Evolutionary conservation across 805 yeast genomes (phyloP), one percentile per base, ranked within the genome.

Genomic region (Sugiyamaella mastotermitis): DNA sequence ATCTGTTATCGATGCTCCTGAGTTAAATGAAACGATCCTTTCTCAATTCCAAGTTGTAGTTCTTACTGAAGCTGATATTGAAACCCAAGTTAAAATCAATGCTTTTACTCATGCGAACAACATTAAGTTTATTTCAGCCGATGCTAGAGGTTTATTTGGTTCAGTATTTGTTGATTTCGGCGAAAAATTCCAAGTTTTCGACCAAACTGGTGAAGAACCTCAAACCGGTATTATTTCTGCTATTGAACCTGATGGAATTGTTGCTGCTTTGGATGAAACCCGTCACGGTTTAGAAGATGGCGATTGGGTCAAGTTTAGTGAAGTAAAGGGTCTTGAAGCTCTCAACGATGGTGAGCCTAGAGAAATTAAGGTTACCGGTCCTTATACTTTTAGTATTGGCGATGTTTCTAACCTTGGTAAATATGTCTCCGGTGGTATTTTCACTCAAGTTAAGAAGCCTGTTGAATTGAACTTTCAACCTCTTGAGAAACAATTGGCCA

Each of bases 221-320:
- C 66, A 68, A 34, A 58, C 78, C 3, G 97, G 98, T 32, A 82
- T 85, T 43, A 84, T 92, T 1, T 83, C 95, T 1, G 95, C 84
- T 56, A 82, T 92, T 44, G 96, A 88, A 56, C 58, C 66, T 8
- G 74, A 84, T 56, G 97, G 97, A 41, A 81, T 87, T 8, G 96
- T 92, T n/a, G 82, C 96, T 15, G 85, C 83, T 69, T 71, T 90
- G 51, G 95, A 83, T 57, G 97, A 86, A 47, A 80, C 76, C 43
- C 79, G 97, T 61, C 99, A 92, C 57, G 94, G 95, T 14, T 69
- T 92, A 38, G 85, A 88, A 66, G 95, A 86, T 61, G 97, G 97
- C 13, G 83, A 83, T 52, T 83, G 65, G 56, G 95, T 92, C 39
- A 83, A 81, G 59, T 87, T 92, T 53, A 57, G 82, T 10, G 97